A percentile compares a stretch with the other conserved stretches of the same genome.
Evolutionary conservation across 139 green algal genomes (phyloP).

Genomic region (Yamagishiella unicocca): DNA sequence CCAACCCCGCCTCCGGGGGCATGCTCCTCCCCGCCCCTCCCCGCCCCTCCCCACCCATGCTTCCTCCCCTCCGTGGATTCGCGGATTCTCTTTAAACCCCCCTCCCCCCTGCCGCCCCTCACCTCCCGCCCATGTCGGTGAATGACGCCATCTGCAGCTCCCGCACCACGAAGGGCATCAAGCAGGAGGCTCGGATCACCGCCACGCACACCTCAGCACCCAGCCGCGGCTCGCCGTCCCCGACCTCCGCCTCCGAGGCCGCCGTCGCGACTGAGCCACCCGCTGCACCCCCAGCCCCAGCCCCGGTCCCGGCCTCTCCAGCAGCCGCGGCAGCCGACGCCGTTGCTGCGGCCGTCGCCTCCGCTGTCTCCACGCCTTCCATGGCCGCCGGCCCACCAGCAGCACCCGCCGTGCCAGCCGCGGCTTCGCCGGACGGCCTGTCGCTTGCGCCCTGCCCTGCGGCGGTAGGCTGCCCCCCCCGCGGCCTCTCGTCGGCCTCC

Average conservation of each 20-base stretch:
- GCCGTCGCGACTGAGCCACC: background rate
- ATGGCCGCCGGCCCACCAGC: slow-evolving; percentile 11
- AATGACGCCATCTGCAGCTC: slow-evolving; percentile 73
- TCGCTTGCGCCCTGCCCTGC: background rate
- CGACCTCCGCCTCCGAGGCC: background rate
- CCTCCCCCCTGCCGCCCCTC: background rate
- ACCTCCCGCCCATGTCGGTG: slow-evolving; percentile 68
- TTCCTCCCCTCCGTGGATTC: background rate
- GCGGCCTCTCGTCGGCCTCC: background rate
- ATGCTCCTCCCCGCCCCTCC: background rate
- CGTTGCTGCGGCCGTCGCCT: background rate
- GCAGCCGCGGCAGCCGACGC: background rate
- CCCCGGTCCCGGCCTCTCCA: background rate
- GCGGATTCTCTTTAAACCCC: no score
- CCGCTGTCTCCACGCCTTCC: slow-evolving; percentile 38
- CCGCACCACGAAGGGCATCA: slow-evolving; percentile 63
- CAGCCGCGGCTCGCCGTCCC: background rate
- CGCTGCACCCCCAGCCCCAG: background rate
- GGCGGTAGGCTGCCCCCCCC: slow-evolving; percentile 3
- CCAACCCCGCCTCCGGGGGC: background rate
- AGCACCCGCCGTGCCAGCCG: background rate
- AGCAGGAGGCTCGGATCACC: slow-evolving; percentile 22
- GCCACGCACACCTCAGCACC: slow-evolving; percentile 16
- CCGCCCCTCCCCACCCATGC: background rate
- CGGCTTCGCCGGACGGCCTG: background rate